Evolutionary conservation across 495 filamentous ascomycete species (phyloP), one percentile per base, ranked within the genome.

Genomic region (Trichoderma parareesei): DNA sequence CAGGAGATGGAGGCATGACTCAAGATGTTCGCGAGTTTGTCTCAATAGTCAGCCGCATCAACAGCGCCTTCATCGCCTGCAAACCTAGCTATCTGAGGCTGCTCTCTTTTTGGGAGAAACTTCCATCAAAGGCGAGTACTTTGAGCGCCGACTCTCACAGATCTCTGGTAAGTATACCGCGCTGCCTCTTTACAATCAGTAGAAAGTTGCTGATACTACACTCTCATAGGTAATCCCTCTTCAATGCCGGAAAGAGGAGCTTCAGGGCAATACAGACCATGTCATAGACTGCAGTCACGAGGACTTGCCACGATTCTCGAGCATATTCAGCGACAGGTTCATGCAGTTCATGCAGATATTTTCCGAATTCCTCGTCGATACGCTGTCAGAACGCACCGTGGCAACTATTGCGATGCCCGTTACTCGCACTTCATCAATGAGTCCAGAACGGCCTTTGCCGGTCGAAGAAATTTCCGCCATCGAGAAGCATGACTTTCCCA

Each of bases 331-430:
- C 49, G 49, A 57, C 6, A 57, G 33, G 11, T 57, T 57, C 33
- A 57, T 57, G n/a, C 49, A 57, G 20, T 57, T 57, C 14, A 57
- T 57, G 49, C 18, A 57, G 49, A 57, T 37, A 14, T 57, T 57
- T 57, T 57, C 49, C 37, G 27, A 35, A 35, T 57, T 57, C 10
- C 11, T 57, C 3, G 49, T 57, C 9, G 49, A 57, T 13, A 57
- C 49, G 2, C 20, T 57, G 9, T 57, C 49, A 27, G 49, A 57
- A 35, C 49, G 49, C 33, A 37, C 49, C 49, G 49, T 57, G 8
- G 5, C 49, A 35, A 57, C 49, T 3, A 8, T 57, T 35, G 20
- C 20, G 5, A 35, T 2, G 5, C 8, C n/a, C 35, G 10, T 37
- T 9, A 20, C 49, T 5, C 33, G 14, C 1, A 2, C 49, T 0